phyloP scores from a whole-genome alignment of 2,329 filamentous ascomycete species.

The Trichophyton schoenleinii region DNA sequence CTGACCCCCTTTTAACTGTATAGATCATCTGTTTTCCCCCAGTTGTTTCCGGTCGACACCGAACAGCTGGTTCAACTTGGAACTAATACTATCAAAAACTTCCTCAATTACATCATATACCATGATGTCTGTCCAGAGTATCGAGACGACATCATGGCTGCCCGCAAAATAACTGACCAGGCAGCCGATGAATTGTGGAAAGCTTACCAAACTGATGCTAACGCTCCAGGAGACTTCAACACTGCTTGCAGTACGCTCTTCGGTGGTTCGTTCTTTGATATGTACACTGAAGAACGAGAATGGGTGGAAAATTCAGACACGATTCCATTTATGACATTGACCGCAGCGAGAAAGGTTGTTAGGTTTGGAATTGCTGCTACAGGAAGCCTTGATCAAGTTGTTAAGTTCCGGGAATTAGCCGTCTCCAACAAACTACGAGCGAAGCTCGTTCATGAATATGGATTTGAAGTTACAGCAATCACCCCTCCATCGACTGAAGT shows the following conservation, averaged over 20 bases:
- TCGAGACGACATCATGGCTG: constrained; percentile 50
- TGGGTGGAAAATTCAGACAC: constrained; percentile 27
- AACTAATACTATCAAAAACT: constrained; percentile 63
- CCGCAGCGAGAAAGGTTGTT: constrained; percentile 39
- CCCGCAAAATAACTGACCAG: constrained; percentile 52
- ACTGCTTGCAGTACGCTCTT: constrained; percentile 59
- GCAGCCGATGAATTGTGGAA: constrained; percentile 56
- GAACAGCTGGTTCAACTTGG: constrained; percentile 44
- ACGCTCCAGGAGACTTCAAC: constrained; percentile 69
- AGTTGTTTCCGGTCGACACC: constrained; percentile 44
- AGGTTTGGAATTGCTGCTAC: constrained; percentile 39
- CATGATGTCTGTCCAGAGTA: constrained; percentile 84
- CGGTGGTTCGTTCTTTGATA: constrained; percentile 39
- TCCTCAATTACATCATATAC: constrained; percentile 73
- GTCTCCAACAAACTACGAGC: constrained; percentile 29
- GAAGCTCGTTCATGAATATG: constrained; percentile 38
- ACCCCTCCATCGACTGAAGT: constrained; percentile 34
- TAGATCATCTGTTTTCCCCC: constrained; percentile 46
- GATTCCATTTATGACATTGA: constrained; percentile 30
- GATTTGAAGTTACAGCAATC: constrained; percentile 49
- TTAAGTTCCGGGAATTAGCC: constrained; percentile 27
- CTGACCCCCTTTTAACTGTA: constrained; percentile 15
- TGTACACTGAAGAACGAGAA: constrained; percentile 29
- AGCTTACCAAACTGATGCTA: constrained; percentile 38
- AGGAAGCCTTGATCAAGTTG: constrained; percentile 29